Conservation (phyloP, 176 grass and related monocot genomes). For the barley (Hordeum vulgare) region DNA sequence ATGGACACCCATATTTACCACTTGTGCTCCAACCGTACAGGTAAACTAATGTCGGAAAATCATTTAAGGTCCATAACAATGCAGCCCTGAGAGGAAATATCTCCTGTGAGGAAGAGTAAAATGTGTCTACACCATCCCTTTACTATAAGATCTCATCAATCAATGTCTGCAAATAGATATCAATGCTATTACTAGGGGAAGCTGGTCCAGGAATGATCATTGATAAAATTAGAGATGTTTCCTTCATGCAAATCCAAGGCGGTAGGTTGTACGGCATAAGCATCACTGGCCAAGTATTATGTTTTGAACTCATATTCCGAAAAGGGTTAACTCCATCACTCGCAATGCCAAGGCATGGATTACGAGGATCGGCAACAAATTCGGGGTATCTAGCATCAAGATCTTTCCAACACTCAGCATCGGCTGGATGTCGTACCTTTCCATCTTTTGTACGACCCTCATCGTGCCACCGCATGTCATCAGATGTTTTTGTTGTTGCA, state of each 20-base stretch:
- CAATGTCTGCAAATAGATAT: background rate
- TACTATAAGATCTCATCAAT: background rate
- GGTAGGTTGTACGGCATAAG: slow-evolving; percentile 8
- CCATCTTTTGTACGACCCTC: background rate
- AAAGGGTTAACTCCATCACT: slow-evolving; percentile 5
- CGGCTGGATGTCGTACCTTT: background rate
- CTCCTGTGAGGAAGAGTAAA: background rate
- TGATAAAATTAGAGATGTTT: no score
- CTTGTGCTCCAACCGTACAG: slow-evolving; percentile 20
- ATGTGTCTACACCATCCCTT: background rate
- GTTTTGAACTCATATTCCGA: background rate
- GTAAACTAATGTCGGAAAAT: slow-evolving; percentile 30
- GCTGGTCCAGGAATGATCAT: no score
- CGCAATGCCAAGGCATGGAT: background rate
- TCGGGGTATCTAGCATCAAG: background rate
- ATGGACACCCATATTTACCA: background rate
- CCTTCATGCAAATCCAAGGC: background rate
- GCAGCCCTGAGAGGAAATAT: slow-evolving; percentile 1
- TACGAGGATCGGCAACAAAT: background rate
- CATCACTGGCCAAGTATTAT: slow-evolving; percentile 17
- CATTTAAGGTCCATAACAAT: slow-evolving; percentile 31
- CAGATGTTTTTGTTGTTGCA: background rate
- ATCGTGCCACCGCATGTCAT: slow-evolving; percentile 16
- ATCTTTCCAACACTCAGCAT: background rate
- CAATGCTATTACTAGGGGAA: background rate